Evolutionary conservation across 495 filamentous ascomycete species (phyloP), one percentile per base, ranked within the genome.

Genomic region (Penicillium bialowiezense): DNA sequence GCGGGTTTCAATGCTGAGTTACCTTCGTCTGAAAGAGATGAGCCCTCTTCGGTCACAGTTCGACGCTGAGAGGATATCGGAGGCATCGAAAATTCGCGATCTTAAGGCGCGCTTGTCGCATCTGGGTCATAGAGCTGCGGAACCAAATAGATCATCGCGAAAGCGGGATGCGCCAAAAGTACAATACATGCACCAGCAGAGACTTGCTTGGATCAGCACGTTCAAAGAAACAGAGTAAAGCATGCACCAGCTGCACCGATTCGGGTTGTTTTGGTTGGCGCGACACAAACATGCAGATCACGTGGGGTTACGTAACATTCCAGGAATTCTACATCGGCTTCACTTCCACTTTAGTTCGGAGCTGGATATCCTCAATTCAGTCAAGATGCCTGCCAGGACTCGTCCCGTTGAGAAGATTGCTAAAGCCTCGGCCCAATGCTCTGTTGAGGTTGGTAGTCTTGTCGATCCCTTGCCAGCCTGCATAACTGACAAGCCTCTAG

Each of bases 321-420:
- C 44, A 48, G 33, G 29, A 33, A 38, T 48, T 31, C 29, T 3
- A 23, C 17, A 45, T 26, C 34, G 14, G n/a, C 31, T 35, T 45
- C 43, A 18, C 19, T 32, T 34, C 13, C 13, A 13, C 23, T 35
- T 45, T 7, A 36, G 14, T 15, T 17, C 42, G 14, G 18, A 9
- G 24, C 32, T 35, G 20, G 7, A 45, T 7, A 35, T 38, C 21
- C 8, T 49, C 31, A 26, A 17, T 35, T 33, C 5, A 51, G 58
- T 23, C 29, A 58, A 52, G 32, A 76, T 74, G 69, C 63, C 67
- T 15, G 52, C 56, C 17, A 63, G 55, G 53, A 69, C 62, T 33
- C 63, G 93, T 32, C 93, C 92, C 7, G 90, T 99, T 57, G 88
- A 96, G 60, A 91, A 85, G 54, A 86, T 99, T 58, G 92, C 91